Evolutionary conservation across 2,329 filamentous ascomycete species (phyloP).

Genomic region (Torrubiella hemipterigena): DNA sequence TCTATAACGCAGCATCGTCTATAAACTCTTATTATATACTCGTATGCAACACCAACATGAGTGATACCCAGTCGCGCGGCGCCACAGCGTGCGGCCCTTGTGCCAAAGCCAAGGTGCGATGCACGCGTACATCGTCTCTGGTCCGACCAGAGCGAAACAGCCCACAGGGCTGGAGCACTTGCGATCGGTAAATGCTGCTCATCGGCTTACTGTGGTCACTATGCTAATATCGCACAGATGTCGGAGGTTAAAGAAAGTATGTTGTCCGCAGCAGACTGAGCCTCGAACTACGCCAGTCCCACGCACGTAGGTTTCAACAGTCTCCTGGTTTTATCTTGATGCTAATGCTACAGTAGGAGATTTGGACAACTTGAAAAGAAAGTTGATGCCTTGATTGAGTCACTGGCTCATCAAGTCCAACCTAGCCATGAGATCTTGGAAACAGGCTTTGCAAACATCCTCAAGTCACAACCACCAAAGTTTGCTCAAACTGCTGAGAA

Average conservation of each 20-base stretch:
- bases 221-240: constrained; percentile 1
- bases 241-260: constrained; percentile 1
- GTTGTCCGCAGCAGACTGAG: not conserved
- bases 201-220: not conserved
- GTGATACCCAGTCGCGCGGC: too few relatives aligned
- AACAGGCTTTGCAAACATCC: too few relatives aligned
- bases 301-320: constrained; percentile 1
- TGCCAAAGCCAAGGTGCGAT: not conserved
- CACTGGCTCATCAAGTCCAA: not conserved
- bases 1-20: too few relatives aligned
- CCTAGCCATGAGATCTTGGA: too few relatives aligned
- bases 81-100: not conserved
- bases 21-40: too few relatives aligned
- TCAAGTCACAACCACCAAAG: too few relatives aligned
- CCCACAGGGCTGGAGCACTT: not conserved
- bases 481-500: too few relatives aligned
- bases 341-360: not conserved
- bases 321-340: not conserved
- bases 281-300: constrained; percentile 1
- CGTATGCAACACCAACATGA: too few relatives aligned
- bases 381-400: constrained; percentile 1
- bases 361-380: constrained; percentile 4
- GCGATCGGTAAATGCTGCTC: constrained; percentile 2
- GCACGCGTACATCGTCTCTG: too few relatives aligned
- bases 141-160: not conserved